phyloP scores from a whole-genome alignment of 768 basidiomycete genomes.

The Termitomyces bulborhizus region DNA sequence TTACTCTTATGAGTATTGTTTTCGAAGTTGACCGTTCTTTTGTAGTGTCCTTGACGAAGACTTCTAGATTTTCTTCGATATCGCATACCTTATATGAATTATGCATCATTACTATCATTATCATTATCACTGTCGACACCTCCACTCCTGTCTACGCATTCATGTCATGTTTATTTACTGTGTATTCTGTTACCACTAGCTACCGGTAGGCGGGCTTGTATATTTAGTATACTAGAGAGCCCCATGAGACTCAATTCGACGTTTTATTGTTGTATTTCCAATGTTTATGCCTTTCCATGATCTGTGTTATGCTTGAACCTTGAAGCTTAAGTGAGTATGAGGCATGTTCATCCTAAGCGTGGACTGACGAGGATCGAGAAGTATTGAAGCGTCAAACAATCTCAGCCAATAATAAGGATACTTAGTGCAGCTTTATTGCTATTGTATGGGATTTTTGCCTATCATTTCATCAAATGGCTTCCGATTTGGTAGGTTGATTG shows the following conservation, averaged over 20 bases:
- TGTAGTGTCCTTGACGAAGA: slow-evolving; percentile 17
- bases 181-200: neutral
- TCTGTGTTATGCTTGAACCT: too few species aligned
- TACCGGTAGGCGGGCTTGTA: neutral
- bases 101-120: neutral
- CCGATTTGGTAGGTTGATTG: too few species aligned
- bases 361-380: too few species aligned
- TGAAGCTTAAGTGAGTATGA: too few species aligned
- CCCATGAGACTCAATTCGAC: neutral
- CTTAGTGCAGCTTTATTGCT: too few species aligned
- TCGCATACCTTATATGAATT: neutral
- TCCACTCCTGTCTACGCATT: neutral
- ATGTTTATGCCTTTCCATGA: neutral
- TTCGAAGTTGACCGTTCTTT: neutral
- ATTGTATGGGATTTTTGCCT: too few species aligned
- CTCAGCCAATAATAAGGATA: too few species aligned
- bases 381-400: too few species aligned
- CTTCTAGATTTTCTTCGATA: slow-evolving; percentile 6
- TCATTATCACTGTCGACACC: neutral
- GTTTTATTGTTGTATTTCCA: neutral
- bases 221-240: neutral
- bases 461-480: too few species aligned
- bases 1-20: neutral
- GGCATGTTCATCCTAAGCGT: too few species aligned
- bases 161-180: neutral